Percentiles rank a stretch among this genome's conserved stretches.
Conservation (phyloP, 2,329 filamentous ascomycete species). For the Malbranchea zuffiana region DNA sequence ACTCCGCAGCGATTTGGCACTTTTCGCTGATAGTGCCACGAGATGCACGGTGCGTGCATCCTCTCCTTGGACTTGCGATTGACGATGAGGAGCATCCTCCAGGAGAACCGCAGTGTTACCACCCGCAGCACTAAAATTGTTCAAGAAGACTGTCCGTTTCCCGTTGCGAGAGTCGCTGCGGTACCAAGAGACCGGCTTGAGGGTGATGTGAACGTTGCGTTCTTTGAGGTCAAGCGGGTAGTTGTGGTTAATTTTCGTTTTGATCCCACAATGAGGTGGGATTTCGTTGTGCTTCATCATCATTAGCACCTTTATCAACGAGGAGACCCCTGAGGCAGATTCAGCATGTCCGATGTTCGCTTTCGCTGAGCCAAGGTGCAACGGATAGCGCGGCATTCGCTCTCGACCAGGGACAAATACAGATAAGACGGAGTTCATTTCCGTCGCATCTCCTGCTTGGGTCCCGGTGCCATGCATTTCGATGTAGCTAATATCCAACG, state of each 20-base stretch:
- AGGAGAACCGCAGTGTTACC: conserved; percentile 44
- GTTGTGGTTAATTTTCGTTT: conserved; percentile 36
- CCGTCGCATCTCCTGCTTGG: conserved; percentile 23
- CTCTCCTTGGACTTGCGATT: background rate
- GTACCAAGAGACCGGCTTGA: conserved; percentile 38
- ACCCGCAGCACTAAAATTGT: conserved; percentile 61
- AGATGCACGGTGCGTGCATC: conserved; percentile 41
- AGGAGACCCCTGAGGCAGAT: conserved; percentile 44
- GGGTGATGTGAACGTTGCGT: conserved; percentile 36
- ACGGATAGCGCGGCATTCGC: conserved; percentile 21
- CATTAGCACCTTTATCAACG: conserved; percentile 28
- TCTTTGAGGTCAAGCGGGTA: conserved; percentile 35
- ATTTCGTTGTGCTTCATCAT: conserved; percentile 29
- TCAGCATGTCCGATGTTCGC: conserved; percentile 6
- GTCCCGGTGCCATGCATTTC: conserved; percentile 64
- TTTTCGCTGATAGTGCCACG: conserved; percentile 48
- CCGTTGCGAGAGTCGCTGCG: too few relatives aligned
- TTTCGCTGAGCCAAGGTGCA: conserved; percentile 7
- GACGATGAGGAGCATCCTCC: conserved; percentile 4
- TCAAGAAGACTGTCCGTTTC: conserved; percentile 41
- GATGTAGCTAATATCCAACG: conserved; percentile 59
- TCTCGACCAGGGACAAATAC: too few relatives aligned
- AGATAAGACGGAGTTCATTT: background rate
- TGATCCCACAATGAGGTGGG: too few relatives aligned
- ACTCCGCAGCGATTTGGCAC: conserved; percentile 29